These are phyloP conservation scores for Lecanicillium sp. DNA, from an alignment of 2,329 filamentous ascomycete genomes.

Conservation along the genomic window DNA sequence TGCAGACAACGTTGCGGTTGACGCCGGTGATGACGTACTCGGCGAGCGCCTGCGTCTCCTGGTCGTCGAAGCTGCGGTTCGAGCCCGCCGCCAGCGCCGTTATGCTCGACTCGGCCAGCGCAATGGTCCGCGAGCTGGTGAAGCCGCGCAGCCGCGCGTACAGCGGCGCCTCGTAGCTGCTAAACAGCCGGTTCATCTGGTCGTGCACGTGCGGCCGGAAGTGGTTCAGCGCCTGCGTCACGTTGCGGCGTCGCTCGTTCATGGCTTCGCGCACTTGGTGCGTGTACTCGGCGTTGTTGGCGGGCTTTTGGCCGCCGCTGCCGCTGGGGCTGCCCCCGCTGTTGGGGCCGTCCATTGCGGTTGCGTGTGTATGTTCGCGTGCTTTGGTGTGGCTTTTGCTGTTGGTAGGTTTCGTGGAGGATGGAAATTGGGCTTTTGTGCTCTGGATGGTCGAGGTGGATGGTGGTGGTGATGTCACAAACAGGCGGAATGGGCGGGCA, in stretches of 20 bases:
- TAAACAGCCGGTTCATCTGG: conserved; percentile 23
- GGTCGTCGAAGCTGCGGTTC: conserved; percentile 23
- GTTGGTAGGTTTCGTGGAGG: no score
- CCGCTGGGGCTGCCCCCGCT: not conserved
- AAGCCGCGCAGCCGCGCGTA: conserved; percentile 23
- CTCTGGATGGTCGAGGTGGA: no score
- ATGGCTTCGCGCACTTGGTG: conserved; percentile 20
- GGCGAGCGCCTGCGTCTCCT: conserved; percentile 27
- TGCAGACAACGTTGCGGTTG: conserved; percentile 22
- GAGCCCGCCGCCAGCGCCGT: conserved; percentile 20
- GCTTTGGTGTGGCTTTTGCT: no score
- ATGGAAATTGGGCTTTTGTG: no score
- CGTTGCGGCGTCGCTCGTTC: conserved; percentile 23
- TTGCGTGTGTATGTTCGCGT: no score
- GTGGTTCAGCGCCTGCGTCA: conserved; percentile 19
- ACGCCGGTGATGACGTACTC: conserved; percentile 24
- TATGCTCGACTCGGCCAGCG: conserved; percentile 19
- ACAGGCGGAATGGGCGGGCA: no score
- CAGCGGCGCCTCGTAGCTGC: conserved; percentile 22
- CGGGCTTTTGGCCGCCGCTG: not conserved
- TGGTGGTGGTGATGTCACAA: no score
- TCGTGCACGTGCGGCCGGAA: conserved; percentile 22
- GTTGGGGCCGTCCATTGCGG: conserved; percentile 6
- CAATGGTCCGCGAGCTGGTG: conserved; percentile 18
- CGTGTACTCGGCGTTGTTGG: conserved; percentile 8